A percentile compares a stretch with the other conserved stretches of the same genome.
These are phyloP conservation scores for Pestalotiopsis sp. DNA, from an alignment of 2,329 filamentous ascomycete species.

Conservation along the genomic window DNA sequence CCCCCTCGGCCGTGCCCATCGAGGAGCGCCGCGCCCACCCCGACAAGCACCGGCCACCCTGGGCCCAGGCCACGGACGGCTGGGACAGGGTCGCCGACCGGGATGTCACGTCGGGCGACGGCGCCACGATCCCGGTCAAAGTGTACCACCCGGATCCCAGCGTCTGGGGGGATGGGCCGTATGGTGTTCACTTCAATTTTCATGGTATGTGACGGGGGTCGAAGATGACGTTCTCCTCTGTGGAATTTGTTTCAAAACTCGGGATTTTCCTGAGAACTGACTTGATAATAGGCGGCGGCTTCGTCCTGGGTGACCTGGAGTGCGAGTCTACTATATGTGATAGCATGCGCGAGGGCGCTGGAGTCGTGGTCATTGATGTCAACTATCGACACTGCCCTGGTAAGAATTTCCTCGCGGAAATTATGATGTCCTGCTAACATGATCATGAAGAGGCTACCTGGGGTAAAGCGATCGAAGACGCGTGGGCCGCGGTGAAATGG, in stretches of 20 bases:
- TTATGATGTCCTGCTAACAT: background rate
- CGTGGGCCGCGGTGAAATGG: slow-evolving; percentile 36
- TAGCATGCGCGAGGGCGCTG: slow-evolving; percentile 35
- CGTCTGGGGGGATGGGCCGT: slow-evolving; percentile 30
- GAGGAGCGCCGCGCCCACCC: slow-evolving; percentile 31
- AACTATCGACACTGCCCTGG: slow-evolving; percentile 40
- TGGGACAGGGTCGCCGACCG: slow-evolving; percentile 28
- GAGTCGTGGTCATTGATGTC: slow-evolving; percentile 38
- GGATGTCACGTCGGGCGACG: slow-evolving; percentile 29
- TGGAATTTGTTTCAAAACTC: background rate
- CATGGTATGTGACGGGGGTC: slow-evolving; percentile 24
- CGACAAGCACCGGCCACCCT: slow-evolving; percentile 23
- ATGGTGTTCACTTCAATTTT: slow-evolving; percentile 35
- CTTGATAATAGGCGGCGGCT: slow-evolving; percentile 32
- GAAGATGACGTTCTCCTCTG: background rate
- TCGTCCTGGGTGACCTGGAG: slow-evolving; percentile 34
- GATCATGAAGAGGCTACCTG: slow-evolving; percentile 28
- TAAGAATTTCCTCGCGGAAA: slow-evolving; percentile 15
- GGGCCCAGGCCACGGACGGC: slow-evolving; percentile 27
- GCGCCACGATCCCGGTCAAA: slow-evolving; percentile 27
- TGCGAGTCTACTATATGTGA: slow-evolving; percentile 34
- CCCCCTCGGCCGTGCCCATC: slow-evolving; percentile 23
- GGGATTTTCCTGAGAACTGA: background rate
- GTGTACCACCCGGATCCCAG: slow-evolving; percentile 33
- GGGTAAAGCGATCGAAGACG: slow-evolving; percentile 38